A percentile compares a stretch with the other conserved stretches of the same genome.
phyloP scores from a whole-genome alignment of 1,284 basidiomycete genomes.

The Somion occarium region DNA sequence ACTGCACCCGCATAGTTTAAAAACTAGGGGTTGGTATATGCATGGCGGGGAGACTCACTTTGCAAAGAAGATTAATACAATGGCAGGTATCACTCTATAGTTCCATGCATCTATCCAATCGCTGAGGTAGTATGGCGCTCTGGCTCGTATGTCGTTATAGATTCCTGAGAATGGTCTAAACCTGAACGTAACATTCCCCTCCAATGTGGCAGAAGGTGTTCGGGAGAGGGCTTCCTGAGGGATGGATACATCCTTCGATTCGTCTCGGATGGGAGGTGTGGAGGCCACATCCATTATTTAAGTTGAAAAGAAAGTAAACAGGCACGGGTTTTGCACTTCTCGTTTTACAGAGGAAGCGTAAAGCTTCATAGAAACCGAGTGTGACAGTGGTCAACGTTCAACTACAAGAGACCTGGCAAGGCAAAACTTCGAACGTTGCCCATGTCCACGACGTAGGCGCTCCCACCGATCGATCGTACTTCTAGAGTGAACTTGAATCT shows the following conservation, averaged over 20 bases:
- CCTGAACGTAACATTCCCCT: conserved; percentile 8
- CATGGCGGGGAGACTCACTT: conserved; percentile 46
- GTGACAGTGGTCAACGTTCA: too few relatives aligned
- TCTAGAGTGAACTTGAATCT: too few relatives aligned
- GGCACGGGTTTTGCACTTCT: too few relatives aligned
- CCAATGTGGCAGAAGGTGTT: conserved; percentile 22
- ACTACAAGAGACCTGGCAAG: too few relatives aligned
- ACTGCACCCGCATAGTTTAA: conserved; percentile 29
- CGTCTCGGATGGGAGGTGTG: too few relatives aligned
- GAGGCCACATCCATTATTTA: too few relatives aligned
- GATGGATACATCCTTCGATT: not conserved
- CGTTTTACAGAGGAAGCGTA: too few relatives aligned
- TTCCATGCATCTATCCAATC: conserved; percentile 92
- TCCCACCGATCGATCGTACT: too few relatives aligned
- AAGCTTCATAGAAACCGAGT: too few relatives aligned
- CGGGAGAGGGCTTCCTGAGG: not conserved
- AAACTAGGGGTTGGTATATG: not conserved
- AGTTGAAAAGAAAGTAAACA: too few relatives aligned
- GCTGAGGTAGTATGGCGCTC: conserved; percentile 77
- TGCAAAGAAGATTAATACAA: conserved; percentile 74
- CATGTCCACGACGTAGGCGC: too few relatives aligned
- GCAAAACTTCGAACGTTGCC: too few relatives aligned
- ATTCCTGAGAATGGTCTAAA: conserved; percentile 66
- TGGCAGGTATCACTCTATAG: conserved; percentile 76
- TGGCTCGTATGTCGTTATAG: conserved; percentile 66